Base-by-base conservation (phyloP, 2,329 filamentous ascomycete genomes). In the Fusarium hostae region DNA sequence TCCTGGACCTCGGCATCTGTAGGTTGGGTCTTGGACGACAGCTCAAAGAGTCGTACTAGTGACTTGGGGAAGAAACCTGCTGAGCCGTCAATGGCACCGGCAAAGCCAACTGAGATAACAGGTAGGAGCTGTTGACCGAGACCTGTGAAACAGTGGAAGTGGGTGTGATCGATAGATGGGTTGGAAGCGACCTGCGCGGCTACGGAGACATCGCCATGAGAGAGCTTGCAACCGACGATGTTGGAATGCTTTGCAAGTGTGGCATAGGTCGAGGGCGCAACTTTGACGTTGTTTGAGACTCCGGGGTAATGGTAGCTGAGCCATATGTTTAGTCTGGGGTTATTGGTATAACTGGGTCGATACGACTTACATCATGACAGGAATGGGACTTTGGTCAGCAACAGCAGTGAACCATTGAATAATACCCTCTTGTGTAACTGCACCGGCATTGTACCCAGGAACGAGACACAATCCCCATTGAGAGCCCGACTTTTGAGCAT, bases 141-240 rank as follows among this genome's bases (percentile, higher is more conserved):
- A 1, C 90, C 90, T 6, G 88, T 90, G 81, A 88, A 92, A 34
- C 88, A 86, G 71, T 84, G 85, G 81, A 92, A 92, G 50, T 85
- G 81, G 4, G 79, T 75, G 74, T 88, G 85, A 78, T 91, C 87
- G 76, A 92, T 90, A 51, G 82, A 77, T 0, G 89, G 89, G 73
- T 86, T 87, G 7, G 86, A 83, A 7, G 87, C 88, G 63, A 91
- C 86, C 77, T 91, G 87, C 8, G 86, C 84, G 77, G 91, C 89
- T 73, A 87, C 84, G n/a, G 89, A 90, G 50, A 91, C 84, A 76
- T 91, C 88, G 55, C 89, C 89, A 78, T 92, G 90, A 1, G 89
- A 91, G 73, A 92, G 86, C 81, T 92, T 92, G 81, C 88, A 90
- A 55, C 90, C 90, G 7, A 91, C 89, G 63, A 92, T 91, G 76